These are phyloP conservation scores for Macrophomina tecta DNA, from an alignment of 2,329 filamentous ascomycete species.

Conservation along the genomic window DNA sequence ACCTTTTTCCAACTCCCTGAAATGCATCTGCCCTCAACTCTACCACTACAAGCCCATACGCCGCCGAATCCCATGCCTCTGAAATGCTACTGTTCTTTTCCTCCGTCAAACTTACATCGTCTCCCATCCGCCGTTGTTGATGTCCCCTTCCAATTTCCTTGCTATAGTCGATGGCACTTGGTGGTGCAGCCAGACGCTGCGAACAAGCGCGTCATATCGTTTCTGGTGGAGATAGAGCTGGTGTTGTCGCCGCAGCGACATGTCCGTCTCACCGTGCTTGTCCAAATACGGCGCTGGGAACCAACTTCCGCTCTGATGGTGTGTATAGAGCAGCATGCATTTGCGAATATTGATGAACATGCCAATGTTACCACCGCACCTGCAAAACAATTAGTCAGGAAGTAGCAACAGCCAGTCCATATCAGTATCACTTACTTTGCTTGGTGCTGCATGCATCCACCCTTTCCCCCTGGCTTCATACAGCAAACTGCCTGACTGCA, in stretches of 20 bases:
- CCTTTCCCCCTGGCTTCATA: conserved; percentile 64
- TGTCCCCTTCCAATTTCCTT: conserved; percentile 88
- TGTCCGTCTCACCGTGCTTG: conserved; percentile 92
- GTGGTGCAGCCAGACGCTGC: conserved; percentile 85
- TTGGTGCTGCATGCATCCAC: conserved; percentile 85
- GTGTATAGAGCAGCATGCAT: conserved; percentile 87
- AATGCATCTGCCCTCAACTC: conserved; percentile 1
- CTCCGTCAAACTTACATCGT: conserved; percentile 53
- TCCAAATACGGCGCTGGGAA: conserved; percentile 91
- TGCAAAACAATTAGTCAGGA: conserved; percentile 45
- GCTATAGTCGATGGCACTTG: conserved; percentile 88
- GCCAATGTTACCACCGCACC: conserved; percentile 88
- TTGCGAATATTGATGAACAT: conserved; percentile 97
- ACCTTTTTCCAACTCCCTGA: conserved; percentile 5
- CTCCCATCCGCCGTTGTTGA: conserved; percentile 98
- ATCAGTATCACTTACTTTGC: conserved; percentile 66
- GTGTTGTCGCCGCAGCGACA: conserved; percentile 82
- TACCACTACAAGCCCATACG: background rate
- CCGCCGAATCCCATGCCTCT: background rate
- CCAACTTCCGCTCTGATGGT: conserved; percentile 82
- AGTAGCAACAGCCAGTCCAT: too few relatives aligned
- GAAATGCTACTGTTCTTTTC: background rate
- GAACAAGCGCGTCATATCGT: conserved; percentile 85
- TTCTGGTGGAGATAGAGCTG: conserved; percentile 94
- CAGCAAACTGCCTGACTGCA: conserved; percentile 95